Percentiles rank a stretch among this genome's conserved stretches.
Conservation (phyloP, 2,329 filamentous ascomycete genomes). For the Alternaria consortialis region DNA sequence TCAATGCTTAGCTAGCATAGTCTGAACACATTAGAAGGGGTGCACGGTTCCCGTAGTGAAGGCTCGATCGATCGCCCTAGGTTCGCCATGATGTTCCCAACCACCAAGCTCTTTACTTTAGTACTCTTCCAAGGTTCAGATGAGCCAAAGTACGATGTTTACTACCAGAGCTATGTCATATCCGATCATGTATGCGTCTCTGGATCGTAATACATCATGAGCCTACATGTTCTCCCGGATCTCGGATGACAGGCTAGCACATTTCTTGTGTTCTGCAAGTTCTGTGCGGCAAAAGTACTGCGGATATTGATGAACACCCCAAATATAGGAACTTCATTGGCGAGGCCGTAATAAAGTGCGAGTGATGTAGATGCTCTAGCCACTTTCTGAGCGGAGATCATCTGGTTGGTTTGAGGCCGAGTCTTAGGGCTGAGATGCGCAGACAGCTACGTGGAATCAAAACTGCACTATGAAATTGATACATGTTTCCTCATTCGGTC, state of each 20-base stretch:
- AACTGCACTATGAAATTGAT: background rate
- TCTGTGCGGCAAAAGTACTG: constrained; percentile 5
- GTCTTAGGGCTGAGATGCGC: background rate
- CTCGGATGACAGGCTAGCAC: background rate
- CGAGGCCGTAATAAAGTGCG: background rate
- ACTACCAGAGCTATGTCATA: background rate
- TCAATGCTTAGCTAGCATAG: background rate
- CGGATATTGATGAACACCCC: background rate
- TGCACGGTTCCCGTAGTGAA: constrained; percentile 2
- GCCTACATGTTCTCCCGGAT: background rate
- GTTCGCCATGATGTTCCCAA: constrained; percentile 5
- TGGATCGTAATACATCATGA: background rate
- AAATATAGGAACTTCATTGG: background rate
- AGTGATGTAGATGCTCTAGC: background rate
- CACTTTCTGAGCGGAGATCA: background rate
- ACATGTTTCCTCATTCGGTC: background rate
- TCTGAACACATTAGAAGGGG: background rate
- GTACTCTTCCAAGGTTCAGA: background rate
- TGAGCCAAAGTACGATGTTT: background rate
- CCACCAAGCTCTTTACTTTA: background rate
- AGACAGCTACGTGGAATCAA: background rate
- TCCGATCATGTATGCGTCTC: background rate
- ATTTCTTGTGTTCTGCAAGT: constrained; percentile 1
- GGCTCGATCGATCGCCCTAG: constrained; percentile 4
- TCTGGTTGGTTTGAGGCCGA: background rate